Base-by-base conservation (phyloP, 2,329 filamentous ascomycete species). In the Colletotrichum sp. region DNA sequence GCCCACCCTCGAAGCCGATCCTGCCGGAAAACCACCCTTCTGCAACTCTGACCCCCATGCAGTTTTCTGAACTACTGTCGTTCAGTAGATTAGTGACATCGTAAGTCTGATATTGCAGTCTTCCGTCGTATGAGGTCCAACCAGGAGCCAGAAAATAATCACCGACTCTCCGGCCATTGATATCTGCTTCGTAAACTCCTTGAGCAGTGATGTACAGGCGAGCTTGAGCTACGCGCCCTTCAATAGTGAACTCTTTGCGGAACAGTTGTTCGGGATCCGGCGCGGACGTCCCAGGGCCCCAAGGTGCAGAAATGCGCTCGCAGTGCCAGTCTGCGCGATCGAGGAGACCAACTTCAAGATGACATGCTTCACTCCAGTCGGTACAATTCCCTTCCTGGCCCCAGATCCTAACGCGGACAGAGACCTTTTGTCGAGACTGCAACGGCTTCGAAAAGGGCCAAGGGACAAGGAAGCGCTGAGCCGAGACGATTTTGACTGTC, bases 41-140 rank as follows among this genome's bases (percentile, higher is more conserved):
- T 5, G 83, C 88, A 44, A 90, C 83, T 18, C 85, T 83, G 7
- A 85, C 83, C 0, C 83, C 85, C 44, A 90, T 80, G 0, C 81
- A 81, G 69, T 81, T 82, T 0, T 30, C 15, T 9, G 32, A 3
- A 68, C 87, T 85, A 30, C 1, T 26, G 5, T 75, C 55, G 5
- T 79, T 78, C 1, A 91, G 68, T 0, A 88, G 81, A 1, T 81
- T 71, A 0, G 85, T 87, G 2, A 92, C 87, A 76, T 92, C 89
- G 72, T 88, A 90, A 0, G 87, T 88, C 71, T 91, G 86, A 75
- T 92, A 92, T 3, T 85, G 82, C 18, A 88, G 85, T 1, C 90
- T 84, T 63, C 88, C 81, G 0, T 85, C 81, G 77, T 92, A 92
- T 3, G 85, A 86, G 60, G 88, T 87, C 88, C 89, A 91, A 0